These are phyloP conservation scores for Exophiala viscosa DNA, from an alignment of 2,329 filamentous ascomycete species.

Conservation along the genomic window DNA sequence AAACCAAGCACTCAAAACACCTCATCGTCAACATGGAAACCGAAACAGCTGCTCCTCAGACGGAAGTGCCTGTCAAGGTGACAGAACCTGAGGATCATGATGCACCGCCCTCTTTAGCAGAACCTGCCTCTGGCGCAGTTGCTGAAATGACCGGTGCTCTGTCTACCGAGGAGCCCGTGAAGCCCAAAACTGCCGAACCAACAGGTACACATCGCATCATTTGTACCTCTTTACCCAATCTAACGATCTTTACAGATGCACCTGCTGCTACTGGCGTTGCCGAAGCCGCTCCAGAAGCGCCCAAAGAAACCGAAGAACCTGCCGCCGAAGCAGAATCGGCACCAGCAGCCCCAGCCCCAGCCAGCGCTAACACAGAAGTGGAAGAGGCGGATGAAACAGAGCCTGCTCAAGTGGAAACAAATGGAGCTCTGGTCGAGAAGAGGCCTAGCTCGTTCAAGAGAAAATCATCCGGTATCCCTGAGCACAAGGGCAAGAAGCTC, in stretches of 20 bases:
- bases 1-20: neutral
- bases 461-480: constrained; percentile 67
- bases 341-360: constrained; percentile 22
- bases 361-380: constrained; percentile 10
- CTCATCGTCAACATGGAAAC: constrained; percentile 15
- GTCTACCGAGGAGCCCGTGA: constrained; percentile 37
- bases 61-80: constrained; percentile 25
- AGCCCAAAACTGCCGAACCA: constrained; percentile 31
- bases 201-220: constrained; percentile 25
- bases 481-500: constrained; percentile 72
- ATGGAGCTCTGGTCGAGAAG: constrained; percentile 49
- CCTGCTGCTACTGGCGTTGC: constrained; percentile 26
- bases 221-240: neutral
- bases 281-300: constrained; percentile 28
- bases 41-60: constrained; percentile 14
- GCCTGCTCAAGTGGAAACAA: constrained; percentile 41
- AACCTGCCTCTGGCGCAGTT: constrained; percentile 24
- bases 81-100: constrained; percentile 21
- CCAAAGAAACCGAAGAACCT: constrained; percentile 31
- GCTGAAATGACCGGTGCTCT: constrained; percentile 27
- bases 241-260: constrained; percentile 22
- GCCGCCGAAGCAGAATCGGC: constrained; percentile 26
- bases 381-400: constrained; percentile 29
- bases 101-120: constrained; percentile 25
- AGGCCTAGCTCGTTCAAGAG: constrained; percentile 56